Evolutionary conservation across 2,329 filamentous ascomycete genomes (phyloP).

Genomic region (Pseudopithomyces chartarum): DNA sequence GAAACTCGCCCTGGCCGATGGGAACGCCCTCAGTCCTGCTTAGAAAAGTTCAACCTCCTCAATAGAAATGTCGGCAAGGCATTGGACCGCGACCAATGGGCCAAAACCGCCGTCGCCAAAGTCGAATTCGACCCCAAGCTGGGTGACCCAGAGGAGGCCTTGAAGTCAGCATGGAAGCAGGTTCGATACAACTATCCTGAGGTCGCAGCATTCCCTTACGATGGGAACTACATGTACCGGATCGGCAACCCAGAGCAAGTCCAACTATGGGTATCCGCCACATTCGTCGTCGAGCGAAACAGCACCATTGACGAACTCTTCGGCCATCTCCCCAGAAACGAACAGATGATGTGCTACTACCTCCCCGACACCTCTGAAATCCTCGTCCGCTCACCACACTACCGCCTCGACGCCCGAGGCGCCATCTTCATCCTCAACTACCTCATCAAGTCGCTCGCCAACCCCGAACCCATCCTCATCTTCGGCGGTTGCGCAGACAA

Average conservation of each 20-base stretch:
- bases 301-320: constrained; percentile 26
- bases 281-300: constrained; percentile 22
- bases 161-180: constrained; percentile 29
- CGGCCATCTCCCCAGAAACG: constrained; percentile 29
- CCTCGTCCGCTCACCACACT: constrained; percentile 30
- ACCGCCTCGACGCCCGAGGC: constrained; percentile 31
- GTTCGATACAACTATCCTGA: constrained; percentile 33
- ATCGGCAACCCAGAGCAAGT: constrained; percentile 26
- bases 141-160: constrained; percentile 22
- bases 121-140: constrained; percentile 25
- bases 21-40: constrained; percentile 27
- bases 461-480: constrained; percentile 19
- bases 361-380: constrained; percentile 26
- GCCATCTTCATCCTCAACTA: constrained; percentile 30
- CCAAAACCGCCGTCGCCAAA: constrained; percentile 29
- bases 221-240: constrained; percentile 29
- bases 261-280: constrained; percentile 28
- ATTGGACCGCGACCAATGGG: constrained; percentile 31
- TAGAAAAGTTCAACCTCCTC: constrained; percentile 28
- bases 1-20: constrained; percentile 31
- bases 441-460: constrained; percentile 24
- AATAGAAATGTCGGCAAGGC: constrained; percentile 31
- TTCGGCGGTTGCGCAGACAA: constrained; percentile 31
- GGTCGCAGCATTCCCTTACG: constrained; percentile 30
- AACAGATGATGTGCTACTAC: constrained; percentile 33